A percentile compares a stretch with the other conserved stretches of the same genome.
Conservation (phyloP, 2,329 filamentous ascomycete genomes). For the Exutisphaerella laricina region DNA sequence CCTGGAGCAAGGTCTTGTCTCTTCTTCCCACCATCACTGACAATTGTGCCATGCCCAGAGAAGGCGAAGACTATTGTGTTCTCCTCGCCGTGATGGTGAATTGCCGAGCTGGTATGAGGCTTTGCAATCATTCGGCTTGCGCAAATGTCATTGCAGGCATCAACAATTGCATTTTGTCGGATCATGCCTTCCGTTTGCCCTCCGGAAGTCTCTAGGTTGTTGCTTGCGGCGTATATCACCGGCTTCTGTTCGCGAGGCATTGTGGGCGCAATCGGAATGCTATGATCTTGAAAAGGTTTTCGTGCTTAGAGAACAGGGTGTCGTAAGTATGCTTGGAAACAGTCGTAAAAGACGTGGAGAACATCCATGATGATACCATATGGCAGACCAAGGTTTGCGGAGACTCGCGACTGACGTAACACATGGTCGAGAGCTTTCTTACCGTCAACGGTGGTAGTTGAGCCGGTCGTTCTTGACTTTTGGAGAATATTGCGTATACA, state of each 20-base stretch:
- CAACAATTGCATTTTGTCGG: constrained; percentile 53
- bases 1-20: constrained; percentile 55
- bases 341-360: too few species aligned
- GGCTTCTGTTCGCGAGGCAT: constrained; percentile 23
- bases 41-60: constrained; percentile 55
- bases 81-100: constrained; percentile 67
- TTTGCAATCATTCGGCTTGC: constrained; percentile 60
- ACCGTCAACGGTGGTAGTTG: not conserved
- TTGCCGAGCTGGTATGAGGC: constrained; percentile 55
- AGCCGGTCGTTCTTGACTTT: not conserved
- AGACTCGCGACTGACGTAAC: not conserved
- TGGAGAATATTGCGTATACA: too few species aligned
- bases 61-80: constrained; percentile 60
- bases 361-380: too few species aligned
- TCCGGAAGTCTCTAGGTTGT: constrained; percentile 42
- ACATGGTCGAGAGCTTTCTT: not conserved
- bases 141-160: constrained; percentile 61
- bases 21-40: constrained; percentile 53
- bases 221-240: constrained; percentile 52
- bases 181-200: constrained; percentile 48
- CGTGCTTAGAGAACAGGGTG: too few species aligned
- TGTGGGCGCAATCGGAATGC: not conserved
- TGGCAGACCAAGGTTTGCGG: not conserved
- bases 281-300: too few species aligned
- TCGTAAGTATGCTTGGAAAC: too few species aligned